Evolutionary conservation across 257 asterid genomes (phyloP), one percentile per base, ranked within the genome.

Genomic region (Salvia rosmarinus): DNA sequence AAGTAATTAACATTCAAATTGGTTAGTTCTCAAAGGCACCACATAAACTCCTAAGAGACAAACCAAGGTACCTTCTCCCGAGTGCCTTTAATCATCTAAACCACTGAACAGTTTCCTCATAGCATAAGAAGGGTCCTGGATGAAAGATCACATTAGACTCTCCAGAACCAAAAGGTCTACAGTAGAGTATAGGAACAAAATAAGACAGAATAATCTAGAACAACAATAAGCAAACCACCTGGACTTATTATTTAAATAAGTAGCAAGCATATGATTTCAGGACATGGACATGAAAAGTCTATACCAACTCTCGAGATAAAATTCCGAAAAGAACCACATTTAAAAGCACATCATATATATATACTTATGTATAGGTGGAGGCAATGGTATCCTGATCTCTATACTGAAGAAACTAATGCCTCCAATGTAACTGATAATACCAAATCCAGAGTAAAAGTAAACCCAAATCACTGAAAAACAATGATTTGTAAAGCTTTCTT

Each of bases 51-150:
- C 96, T 82, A 85, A 81, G 81, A 77, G 84, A 84, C 94, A 84
- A 84, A 86, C 98, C 90, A 86, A 85, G 96, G 88, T 93, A 93
- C 98, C 98, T 90, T 93, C 98, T 89, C 89, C 91, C 84, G 87
- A 85, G 87, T 73, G 93, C 88, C 90, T 84, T 87, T 82, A 87
- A 87, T 86, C 94, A 87, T 85, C 95, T 85, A 91, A 87, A 90
- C 87, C 94, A 91, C 87, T 82, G 96, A 81, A 91, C 75, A 88
- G 86, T 84, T 90, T 89, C 97, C 89, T 85, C 96, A 89, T 81
- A 84, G 92, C 97, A 83, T 77, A 74, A 77, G 93, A 71, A 79
- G 87, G 78, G 73, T 85, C 98, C 99, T 94, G 99, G 86, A 91
- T 76, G 90, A 89, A 90, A 91, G 85, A 82, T 81, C 67, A 60